Evolutionary conservation across 2,329 filamentous ascomycete genomes (phyloP), one percentile per base, ranked within the genome.

Genomic region (Xylaria sp.): DNA sequence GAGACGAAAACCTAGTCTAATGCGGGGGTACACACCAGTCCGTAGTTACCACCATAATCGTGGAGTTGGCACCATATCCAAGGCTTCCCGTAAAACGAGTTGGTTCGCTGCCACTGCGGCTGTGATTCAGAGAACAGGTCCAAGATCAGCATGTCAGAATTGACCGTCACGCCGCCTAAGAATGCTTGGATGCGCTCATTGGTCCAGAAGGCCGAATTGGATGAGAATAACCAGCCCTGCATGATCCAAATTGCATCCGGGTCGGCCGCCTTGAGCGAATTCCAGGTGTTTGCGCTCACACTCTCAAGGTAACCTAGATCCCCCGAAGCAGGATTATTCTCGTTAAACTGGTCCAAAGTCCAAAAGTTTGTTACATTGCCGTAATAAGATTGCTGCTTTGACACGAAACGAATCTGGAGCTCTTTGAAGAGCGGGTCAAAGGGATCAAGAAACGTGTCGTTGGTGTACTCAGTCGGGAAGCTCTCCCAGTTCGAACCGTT

Each of bases 321-420:
- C 1, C 71, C 66, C 4, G 71, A 72, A 23, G 60, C 58, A 35
- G 71, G 71, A 21, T 71, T 65, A 18, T 72, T 72, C 62, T 72
- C 71, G 23, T 72, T 72, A 18, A 69, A 72, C 51, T 72, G 71
- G 48, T 72, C 71, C n/a, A 72, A 50, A 6, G 71, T 72, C 63
- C 64, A 72, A 23, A 72, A 55, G 37, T 71, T 57, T 2, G 71
- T 72, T 25, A 72, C 37, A 40, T 72, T 68, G 13, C 71, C 71
- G 32, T 71, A 72, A 16, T 69, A 71, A 1, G 58, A 54, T 27
- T 69, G 62, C 25, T 72, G 71, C 55, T 72, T 72, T 12, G 71
- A 63, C 18, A 72, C 23, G 42, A 72, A 72, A 27, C 64, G 60
- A 27, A 60, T 32, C 53, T 72, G 71, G 18, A 72, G 64, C 13